A percentile compares a stretch with the other conserved stretches of the same genome.
phyloP scores from a whole-genome alignment of 345 rosid genomes.

The Citrus unshiu region DNA sequence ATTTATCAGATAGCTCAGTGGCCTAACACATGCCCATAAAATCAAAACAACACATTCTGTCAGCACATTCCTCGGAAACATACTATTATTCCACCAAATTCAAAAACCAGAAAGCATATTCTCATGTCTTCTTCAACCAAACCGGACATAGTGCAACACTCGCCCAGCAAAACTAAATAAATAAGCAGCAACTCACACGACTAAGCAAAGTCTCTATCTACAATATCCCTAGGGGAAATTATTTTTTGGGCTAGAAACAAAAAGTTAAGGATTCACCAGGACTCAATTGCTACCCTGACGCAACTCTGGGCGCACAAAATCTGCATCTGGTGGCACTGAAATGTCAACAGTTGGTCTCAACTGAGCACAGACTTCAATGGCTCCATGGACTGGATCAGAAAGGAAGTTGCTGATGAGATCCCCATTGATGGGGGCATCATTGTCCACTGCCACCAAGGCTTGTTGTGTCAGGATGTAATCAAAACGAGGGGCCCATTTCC shows the following conservation, averaged over 20 bases:
- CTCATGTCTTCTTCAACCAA: background rate
- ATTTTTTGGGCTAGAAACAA: background rate
- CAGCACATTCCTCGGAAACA: too few species aligned
- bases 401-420: constrained; percentile 87
- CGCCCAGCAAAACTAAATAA: background rate
- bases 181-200: background rate
- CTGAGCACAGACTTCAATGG: constrained; percentile 73
- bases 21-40: too few species aligned
- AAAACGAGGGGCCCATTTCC: constrained; percentile 93
- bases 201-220: background rate
- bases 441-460: constrained; percentile 71
- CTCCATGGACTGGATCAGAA: constrained; percentile 86
- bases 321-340: constrained; percentile 81
- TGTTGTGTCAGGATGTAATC: constrained; percentile 84
- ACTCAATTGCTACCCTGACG: constrained; percentile 62
- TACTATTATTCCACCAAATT: background rate
- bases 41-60: too few species aligned
- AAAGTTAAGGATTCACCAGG: background rate
- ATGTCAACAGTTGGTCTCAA: constrained; percentile 88
- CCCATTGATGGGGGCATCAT: constrained; percentile 49
- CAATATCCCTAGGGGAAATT: background rate
- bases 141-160: background rate
- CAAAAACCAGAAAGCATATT: background rate
- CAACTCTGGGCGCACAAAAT: constrained; percentile 90
- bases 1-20: too few species aligned